Evolutionary conservation across 179 eudicot species (phyloP).

Genomic region (Pouteria campechiana): DNA sequence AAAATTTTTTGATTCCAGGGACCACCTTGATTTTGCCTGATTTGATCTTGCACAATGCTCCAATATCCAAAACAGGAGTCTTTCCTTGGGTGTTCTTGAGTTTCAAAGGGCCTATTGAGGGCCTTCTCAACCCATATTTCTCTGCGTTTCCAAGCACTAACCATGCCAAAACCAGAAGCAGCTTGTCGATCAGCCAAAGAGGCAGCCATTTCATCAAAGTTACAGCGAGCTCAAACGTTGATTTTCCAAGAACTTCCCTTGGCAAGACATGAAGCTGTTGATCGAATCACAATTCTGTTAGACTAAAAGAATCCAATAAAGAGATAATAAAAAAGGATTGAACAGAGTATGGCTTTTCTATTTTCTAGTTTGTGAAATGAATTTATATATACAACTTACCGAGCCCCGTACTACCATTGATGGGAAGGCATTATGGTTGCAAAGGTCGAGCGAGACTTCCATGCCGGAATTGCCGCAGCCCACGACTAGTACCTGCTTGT

Average conservation of each 20-base stretch:
- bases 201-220: constrained; percentile 53
- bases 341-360: background rate
- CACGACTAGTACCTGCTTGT: constrained; percentile 62
- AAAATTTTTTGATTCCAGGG: constrained; percentile 77
- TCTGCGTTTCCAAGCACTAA: constrained; percentile 56
- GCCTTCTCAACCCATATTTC: constrained; percentile 72
- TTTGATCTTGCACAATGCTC: constrained; percentile 59
- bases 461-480: constrained; percentile 99
- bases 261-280: constrained; percentile 87
- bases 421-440: constrained; percentile 58
- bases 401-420: constrained; percentile 81
- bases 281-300: background rate
- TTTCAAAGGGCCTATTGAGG: constrained; percentile 66
- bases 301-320: background rate
- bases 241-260: constrained; percentile 63
- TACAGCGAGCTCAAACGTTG: constrained; percentile 71
- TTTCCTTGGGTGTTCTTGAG: constrained; percentile 77
- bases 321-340: background rate
- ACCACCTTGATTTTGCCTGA: constrained; percentile 69
- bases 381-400: constrained; percentile 24
- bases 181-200: constrained; percentile 54
- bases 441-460: constrained; percentile 98
- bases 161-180: constrained; percentile 39
- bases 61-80: constrained; percentile 88
- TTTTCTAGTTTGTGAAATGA: background rate